phyloP scores from a whole-genome alignment of 345 rosid genomes.

The Pseudoturritis turrita region DNA sequence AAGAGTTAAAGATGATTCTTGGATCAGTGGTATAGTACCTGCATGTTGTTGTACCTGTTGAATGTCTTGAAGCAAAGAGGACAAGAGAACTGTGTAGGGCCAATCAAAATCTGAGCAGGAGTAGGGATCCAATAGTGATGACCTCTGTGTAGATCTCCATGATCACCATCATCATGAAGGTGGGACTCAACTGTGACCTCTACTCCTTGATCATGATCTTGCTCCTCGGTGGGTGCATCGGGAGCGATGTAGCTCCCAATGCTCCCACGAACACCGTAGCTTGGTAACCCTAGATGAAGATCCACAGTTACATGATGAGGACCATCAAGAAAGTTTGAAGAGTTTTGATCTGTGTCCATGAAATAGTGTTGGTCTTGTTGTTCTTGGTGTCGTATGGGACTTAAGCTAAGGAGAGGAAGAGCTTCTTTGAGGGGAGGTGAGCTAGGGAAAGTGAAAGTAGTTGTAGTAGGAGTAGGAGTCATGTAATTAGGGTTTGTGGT shows the following conservation, averaged over 20 bases:
- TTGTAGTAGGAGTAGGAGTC: too few relatives aligned
- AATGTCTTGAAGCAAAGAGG: constrained; percentile 98
- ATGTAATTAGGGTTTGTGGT: constrained; percentile 12
- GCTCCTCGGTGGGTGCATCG: constrained; percentile 10
- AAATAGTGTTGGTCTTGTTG: constrained; percentile 39
- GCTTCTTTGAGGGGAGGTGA: constrained; percentile 85
- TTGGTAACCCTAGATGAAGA: constrained; percentile 81
- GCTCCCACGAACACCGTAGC: constrained; percentile 31
- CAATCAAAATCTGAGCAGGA: constrained; percentile 94
- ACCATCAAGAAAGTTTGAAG: constrained; percentile 16
- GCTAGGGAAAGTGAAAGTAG: constrained; percentile 21
- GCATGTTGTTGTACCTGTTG: constrained; percentile 99
- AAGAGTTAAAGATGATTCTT: constrained; percentile 12
- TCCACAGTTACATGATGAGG: constrained; percentile 55
- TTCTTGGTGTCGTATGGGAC: constrained; percentile 47
- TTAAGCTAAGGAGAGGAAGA: constrained; percentile 80
- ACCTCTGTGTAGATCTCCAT: constrained; percentile 43
- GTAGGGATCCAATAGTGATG: constrained; percentile 97
- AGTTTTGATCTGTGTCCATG: constrained; percentile 32
- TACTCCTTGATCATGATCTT: constrained; percentile 37
- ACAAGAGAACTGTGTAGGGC: constrained; percentile 97
- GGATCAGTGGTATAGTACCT: constrained; percentile 42
- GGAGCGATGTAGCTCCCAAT: constrained; percentile 10
- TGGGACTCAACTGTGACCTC: constrained; percentile 35
- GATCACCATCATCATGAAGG: constrained; percentile 26